Evolutionary conservation across 2,329 filamentous ascomycete species (phyloP).

Genomic region (Sporothrix humicola): DNA sequence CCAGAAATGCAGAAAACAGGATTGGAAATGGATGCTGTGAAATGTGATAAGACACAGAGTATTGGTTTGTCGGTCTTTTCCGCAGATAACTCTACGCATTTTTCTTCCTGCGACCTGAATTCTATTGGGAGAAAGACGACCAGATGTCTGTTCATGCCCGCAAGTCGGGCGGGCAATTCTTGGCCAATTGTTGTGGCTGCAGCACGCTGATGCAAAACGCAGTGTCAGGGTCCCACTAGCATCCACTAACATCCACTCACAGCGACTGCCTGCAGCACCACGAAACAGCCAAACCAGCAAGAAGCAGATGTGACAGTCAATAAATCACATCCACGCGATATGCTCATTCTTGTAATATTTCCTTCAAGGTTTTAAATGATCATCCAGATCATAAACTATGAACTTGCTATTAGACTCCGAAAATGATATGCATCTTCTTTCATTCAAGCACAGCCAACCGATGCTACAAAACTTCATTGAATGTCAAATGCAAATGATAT

Average conservation of each 20-base stretch:
- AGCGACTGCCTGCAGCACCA: background rate
- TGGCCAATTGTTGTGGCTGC: slow-evolving; percentile 11
- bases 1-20: background rate
- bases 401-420: no score
- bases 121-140: background rate
- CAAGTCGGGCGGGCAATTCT: background rate
- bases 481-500: no score
- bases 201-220: background rate
- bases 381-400: no score
- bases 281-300: background rate
- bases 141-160: background rate
- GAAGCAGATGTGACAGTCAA: background rate
- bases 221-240: background rate
- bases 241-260: slow-evolving; percentile 8
- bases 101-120: no score
- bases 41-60: background rate
- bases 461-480: no score
- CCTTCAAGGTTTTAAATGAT: background rate
- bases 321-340: background rate
- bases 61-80: background rate
- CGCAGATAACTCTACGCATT: background rate
- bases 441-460: background rate
- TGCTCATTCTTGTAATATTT: background rate
- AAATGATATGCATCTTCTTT: background rate
- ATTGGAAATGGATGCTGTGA: background rate